Evolutionary conservation across 192 early-diverging fungal species (phyloP), one percentile per base, ranked within the genome.

Genomic region (Podila horticola): DNA sequence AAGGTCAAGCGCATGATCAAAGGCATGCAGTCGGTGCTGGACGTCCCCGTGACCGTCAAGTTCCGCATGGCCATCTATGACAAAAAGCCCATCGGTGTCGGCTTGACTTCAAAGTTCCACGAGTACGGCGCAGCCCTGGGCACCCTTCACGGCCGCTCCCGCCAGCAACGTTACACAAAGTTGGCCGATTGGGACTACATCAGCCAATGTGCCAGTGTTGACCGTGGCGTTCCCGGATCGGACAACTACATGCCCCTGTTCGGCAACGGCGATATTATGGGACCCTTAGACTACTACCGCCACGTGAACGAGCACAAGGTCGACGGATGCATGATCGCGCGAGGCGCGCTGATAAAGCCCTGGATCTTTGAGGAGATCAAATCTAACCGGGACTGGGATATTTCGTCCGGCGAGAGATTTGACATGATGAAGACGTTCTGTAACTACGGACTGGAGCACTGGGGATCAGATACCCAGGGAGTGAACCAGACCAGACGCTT

Each of bases 291-390:
- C 64, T 97, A 97, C 77, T 93, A 93, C 75, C 77, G 73, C 0
- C 88, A 91, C 28, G 69, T 93, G 68, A 89, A 95, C 49, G 72
- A 86, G 10, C 70, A 84, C 48, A 85, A 88, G 41, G 88, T 93
- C 2, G 94, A 95, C 71, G 96, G 96, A 9, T 79, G 95, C 20
- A 97, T 99, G 96, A 92, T 99, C 69, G 97, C 93, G 5, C 90
- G 97, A 28, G 95, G 95, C 5, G 83, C 75, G 6, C 52, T 74
- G 31, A 74, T 98, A 72, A 99, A 99, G 87, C 98, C 98, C 5
- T 99, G 98, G 98, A 89, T 99, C 2, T 98, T 99, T 82, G 90
- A 88, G 5, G 98, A 99, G 75, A 98, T 99, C 71, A 91, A 94
- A 67, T 91, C 93, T 45, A 89, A 92, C 58, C 83, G 90, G 19